phyloP scores from a whole-genome alignment of 495 filamentous ascomycete genomes.

The Stereocaulon alpinum region DNA sequence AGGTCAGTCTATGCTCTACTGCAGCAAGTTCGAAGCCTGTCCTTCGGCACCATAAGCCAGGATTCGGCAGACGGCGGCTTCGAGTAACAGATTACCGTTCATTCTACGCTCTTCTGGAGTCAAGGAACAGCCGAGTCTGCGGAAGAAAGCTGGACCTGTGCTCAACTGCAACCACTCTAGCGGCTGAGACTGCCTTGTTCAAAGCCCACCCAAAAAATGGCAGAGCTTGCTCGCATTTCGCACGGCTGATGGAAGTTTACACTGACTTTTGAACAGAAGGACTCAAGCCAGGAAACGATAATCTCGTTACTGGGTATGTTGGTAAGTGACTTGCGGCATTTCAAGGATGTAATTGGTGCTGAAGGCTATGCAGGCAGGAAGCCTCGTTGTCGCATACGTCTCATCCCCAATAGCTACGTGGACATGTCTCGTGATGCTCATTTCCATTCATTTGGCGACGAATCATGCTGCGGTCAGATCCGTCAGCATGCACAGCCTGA shows the following conservation, averaged over 20 bases:
- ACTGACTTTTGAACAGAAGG: slow-evolving; percentile 46
- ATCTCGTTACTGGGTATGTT: slow-evolving; percentile 88
- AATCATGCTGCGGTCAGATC: slow-evolving; percentile 80
- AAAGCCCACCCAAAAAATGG: background rate
- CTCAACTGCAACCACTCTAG: background rate
- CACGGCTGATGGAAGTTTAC: background rate
- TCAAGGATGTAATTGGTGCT: background rate
- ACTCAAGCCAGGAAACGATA: slow-evolving; percentile 91
- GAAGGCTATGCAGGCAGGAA: slow-evolving; percentile 48
- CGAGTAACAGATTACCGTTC: no score
- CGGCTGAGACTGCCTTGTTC: background rate
- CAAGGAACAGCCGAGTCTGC: background rate
- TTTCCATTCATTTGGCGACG: slow-evolving; percentile 62
- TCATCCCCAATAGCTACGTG: slow-evolving; percentile 63
- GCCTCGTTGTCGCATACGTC: slow-evolving; percentile 65
- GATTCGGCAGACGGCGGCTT: background rate
- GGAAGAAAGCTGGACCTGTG: background rate
- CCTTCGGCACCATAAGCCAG: background rate
- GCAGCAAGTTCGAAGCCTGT: background rate
- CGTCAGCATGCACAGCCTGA: slow-evolving; percentile 77
- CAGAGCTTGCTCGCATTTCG: background rate
- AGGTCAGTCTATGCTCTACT: background rate
- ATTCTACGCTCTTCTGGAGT: background rate
- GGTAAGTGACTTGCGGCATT: slow-evolving; percentile 33
- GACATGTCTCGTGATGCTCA: slow-evolving; percentile 59